These are phyloP conservation scores for Lophium mytilinum DNA, from an alignment of 495 filamentous ascomycete genomes.

Conservation along the genomic window DNA sequence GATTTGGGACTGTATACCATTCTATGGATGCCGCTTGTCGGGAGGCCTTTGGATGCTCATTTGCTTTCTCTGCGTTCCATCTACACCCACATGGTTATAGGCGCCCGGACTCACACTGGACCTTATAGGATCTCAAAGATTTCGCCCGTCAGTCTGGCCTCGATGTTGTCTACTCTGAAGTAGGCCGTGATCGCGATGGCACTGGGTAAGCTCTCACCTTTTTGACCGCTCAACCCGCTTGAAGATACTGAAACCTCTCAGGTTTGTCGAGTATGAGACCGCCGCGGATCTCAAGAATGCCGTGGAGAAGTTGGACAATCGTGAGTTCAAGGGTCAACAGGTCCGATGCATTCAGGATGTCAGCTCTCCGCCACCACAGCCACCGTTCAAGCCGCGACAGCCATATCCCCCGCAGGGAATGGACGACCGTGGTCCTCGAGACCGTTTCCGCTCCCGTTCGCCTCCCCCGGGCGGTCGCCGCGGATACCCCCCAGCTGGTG, in stretches of 20 bases:
- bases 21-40: constrained; percentile 22
- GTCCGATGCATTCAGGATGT: constrained; percentile 84
- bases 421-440: constrained; percentile 56
- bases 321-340: constrained; percentile 79
- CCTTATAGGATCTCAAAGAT: constrained; percentile 94
- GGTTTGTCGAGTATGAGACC: constrained; percentile 97
- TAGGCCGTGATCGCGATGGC: constrained; percentile 83
- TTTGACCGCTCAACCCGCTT: neutral
- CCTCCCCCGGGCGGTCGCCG: constrained; percentile 54
- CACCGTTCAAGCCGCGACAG: constrained; percentile 31
- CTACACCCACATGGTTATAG: constrained; percentile 35
- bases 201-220: constrained; percentile 63
- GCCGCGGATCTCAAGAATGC: constrained; percentile 80
- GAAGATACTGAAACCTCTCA: constrained; percentile 36
- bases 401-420: constrained; percentile 42
- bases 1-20: constrained; percentile 28
- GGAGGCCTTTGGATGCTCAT: constrained; percentile 29
- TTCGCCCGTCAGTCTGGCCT: constrained; percentile 94
- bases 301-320: constrained; percentile 83
- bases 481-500: constrained; percentile 49
- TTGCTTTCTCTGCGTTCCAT: constrained; percentile 25
- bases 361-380: constrained; percentile 37
- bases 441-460: constrained; percentile 69
- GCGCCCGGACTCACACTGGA: constrained; percentile 48
- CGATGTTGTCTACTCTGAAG: constrained; percentile 97